Evolutionary conservation across 2,329 filamentous ascomycete species (phyloP), one percentile per base, ranked within the genome.

Genomic region (Lachnellula willkommii): DNA sequence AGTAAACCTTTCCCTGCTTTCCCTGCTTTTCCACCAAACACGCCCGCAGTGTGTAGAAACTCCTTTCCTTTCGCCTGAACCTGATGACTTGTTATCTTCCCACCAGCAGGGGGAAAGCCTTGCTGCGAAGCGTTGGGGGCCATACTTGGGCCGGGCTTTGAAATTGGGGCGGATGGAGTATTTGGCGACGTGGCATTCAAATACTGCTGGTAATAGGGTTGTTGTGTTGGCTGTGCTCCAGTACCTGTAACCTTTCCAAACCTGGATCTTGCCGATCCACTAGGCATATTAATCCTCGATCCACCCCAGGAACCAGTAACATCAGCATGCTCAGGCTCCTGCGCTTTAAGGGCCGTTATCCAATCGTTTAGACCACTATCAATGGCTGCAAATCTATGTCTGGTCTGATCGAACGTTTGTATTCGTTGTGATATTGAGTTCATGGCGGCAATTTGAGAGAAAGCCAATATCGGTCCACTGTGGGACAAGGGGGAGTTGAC

Each of bases 1-100:
- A 96, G 86, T 61, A 96, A 73, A 52, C 92, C 93, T 76, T 96
- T 96, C 49, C 92, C 91, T 56, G 90, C 90, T 69, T 90, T 91
- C 60, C 82, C 81, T 35, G 83, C 84, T 67, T 86, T 87, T 24
- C 84, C 84, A 58, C 85, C 81, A 56, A 87, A 75, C 17, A 83
- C 75, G 52, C 90, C 90, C 53, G 92, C 92, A 22, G 87, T 87
- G 62, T 94, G 89, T 69, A 96, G 79, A 28, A 96, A 76, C 66
- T 95, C 91, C 75, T 96, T 96, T 70, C 92, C 86, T 76, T 92
- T 93, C 40, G 85, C 81, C 64, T 72, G 55, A 68, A 73, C 59
- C 73, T 74, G 58, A 64, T 70, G 60, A 24, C 59, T 65, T n/a
- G 63, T 65, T n/a, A 66, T 53, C 47, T 68, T 70, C 20, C 56